These are phyloP conservation scores for Decorospora gaudefroyi DNA, from an alignment of 2,329 filamentous ascomycete genomes.

Conservation along the genomic window DNA sequence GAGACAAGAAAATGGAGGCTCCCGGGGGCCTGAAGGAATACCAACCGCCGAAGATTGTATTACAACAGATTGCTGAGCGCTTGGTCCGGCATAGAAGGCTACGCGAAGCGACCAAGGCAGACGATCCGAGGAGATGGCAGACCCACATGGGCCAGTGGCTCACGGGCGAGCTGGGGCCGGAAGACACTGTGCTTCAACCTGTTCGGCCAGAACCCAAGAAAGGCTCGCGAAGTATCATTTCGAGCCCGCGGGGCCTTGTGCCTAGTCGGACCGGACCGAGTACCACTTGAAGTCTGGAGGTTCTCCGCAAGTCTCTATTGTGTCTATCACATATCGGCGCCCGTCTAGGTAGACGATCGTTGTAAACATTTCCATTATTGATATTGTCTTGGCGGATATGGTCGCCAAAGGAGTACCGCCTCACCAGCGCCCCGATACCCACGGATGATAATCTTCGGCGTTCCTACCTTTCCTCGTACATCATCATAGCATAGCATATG, in stretches of 20 bases:
- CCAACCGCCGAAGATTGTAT: constrained; percentile 51
- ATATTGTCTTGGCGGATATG: too few species aligned
- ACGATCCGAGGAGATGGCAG: constrained; percentile 44
- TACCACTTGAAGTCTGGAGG: neutral
- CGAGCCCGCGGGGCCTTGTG: constrained; percentile 7
- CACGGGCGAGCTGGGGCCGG: constrained; percentile 39
- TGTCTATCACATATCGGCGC: too few species aligned
- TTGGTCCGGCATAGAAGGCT: constrained; percentile 53
- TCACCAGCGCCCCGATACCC: too few species aligned
- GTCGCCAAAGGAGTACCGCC: too few species aligned
- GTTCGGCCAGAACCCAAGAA: constrained; percentile 6
- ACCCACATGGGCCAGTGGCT: constrained; percentile 48
- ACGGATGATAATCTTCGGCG: too few species aligned
- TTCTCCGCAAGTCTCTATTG: neutral
- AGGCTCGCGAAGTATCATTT: constrained; percentile 10
- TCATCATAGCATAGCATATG: too few species aligned
- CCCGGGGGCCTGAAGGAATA: constrained; percentile 50
- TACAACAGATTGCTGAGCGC: constrained; percentile 55
- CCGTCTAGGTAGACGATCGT: too few species aligned
- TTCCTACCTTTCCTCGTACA: too few species aligned
- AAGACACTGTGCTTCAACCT: constrained; percentile 28
- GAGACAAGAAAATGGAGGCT: constrained; percentile 41
- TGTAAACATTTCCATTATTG: too few species aligned
- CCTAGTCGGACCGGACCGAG: constrained; percentile 6
- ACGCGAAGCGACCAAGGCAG: constrained; percentile 47